Base-by-base conservation (phyloP, 352 stramenopile species). In the Phytopythium boreale region DNA sequence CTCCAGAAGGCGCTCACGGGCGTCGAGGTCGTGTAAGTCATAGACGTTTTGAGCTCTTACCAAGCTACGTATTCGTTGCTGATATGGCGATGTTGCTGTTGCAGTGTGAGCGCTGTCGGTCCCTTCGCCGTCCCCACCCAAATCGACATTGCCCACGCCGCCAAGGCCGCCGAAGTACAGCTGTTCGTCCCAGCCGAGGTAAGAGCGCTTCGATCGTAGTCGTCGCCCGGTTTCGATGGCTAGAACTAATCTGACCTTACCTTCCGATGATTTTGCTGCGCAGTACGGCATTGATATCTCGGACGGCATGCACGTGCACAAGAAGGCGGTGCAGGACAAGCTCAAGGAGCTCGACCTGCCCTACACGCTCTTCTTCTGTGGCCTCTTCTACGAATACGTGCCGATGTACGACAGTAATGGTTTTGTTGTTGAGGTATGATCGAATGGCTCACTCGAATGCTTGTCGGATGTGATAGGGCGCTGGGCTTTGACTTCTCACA, bases 161-260 rank as follows among this genome's bases (percentile, higher is more conserved):
- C n/a, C n/a, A n/a, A n/a, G n/a, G n/a, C n/a, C n/a, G n/a, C n/a
- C 52, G 62, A 50, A 1, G 29, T 56, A 7, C 10, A 72, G 44
- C 62, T 72, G 2, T 72, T 72, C 58, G 66, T 69, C 22, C 66
- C 66, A 2, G 67, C 66, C 15, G 61, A 72, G 62, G 66, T 69
- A 61, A 61, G n/a, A n/a, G n/a, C n/a, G n/a, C n/a, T n/a, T n/a
- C n/a, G n/a, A n/a, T n/a, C n/a, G n/a, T n/a, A n/a, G n/a, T n/a
- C n/a, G n/a, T n/a, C n/a, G n/a, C n/a, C n/a, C n/a, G n/a, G n/a
- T n/a, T n/a, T n/a, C n/a, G n/a, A n/a, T n/a, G n/a, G n/a, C n/a
- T n/a, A n/a, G n/a, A n/a, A n/a, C n/a, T n/a, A n/a, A n/a, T n/a
- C 20, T 26, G 34, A 49, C 10, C 4, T 27, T 8, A 20, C 22